phyloP scores from a whole-genome alignment of 345 rosid genomes.

The Pistacia atlantica region DNA sequence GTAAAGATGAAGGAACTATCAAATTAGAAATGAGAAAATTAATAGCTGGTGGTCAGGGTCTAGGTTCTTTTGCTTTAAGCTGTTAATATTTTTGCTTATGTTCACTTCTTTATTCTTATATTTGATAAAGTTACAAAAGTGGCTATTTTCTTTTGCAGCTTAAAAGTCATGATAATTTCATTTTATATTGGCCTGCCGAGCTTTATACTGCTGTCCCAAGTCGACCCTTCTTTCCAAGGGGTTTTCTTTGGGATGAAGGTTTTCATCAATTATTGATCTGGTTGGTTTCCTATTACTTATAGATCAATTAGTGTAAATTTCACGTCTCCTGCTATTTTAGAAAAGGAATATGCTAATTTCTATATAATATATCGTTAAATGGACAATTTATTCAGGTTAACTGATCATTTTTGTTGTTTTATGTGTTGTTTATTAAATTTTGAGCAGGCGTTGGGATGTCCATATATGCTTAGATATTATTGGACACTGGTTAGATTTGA shows the following conservation, averaged over 20 bases:
- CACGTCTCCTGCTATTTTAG: constrained; percentile 5
- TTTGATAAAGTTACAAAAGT: constrained; percentile 38
- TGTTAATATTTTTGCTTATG: constrained; percentile 1
- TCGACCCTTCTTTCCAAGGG: constrained; percentile 87
- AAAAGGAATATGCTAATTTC: not conserved
- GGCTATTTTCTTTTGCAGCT: constrained; percentile 47
- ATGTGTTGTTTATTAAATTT: constrained; percentile 9
- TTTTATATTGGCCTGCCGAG: constrained; percentile 94
- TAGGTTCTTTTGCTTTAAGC: not conserved
- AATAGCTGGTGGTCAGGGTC: not conserved
- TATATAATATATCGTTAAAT: constrained; percentile 22
- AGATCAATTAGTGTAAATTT: constrained; percentile 16
- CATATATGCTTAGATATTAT: constrained; percentile 80
- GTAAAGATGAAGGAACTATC: not conserved
- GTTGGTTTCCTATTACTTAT: constrained; percentile 43
- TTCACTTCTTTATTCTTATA: constrained; percentile 20
- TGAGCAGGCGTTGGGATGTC: constrained; percentile 91
- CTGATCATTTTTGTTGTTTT: constrained; percentile 16
- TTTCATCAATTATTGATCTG: constrained; percentile 88
- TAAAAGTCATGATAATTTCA: constrained; percentile 44
- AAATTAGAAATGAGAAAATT: not conserved
- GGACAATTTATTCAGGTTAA: not conserved
- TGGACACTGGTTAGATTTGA: constrained; percentile 95
- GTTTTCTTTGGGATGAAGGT: constrained; percentile 99
- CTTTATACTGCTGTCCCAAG: constrained; percentile 95